Percentiles rank a stretch among this genome's conserved stretches.
Conservation (phyloP, 2,329 filamentous ascomycete species). For the Colletotrichum sp. region DNA sequence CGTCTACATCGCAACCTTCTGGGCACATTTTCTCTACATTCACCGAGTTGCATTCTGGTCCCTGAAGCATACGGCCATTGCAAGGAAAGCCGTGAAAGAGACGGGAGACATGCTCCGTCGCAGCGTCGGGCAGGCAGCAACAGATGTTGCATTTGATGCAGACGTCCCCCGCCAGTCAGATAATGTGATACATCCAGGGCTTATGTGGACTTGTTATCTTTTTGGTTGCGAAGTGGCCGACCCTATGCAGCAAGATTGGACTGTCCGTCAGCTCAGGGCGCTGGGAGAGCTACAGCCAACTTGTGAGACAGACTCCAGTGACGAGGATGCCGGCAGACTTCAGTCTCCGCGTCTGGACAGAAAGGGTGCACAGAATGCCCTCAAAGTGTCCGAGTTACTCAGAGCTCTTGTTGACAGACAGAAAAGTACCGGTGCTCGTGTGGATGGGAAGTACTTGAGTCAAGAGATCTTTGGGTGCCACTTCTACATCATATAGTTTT, state of each 20-base stretch:
- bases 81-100: background rate
- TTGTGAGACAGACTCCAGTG: background rate
- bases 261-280: background rate
- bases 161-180: background rate
- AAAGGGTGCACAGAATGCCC: background rate
- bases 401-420: background rate
- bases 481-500: background rate
- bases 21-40: background rate
- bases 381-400: background rate
- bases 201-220: background rate
- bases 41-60: background rate
- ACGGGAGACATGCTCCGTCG: background rate
- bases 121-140: background rate
- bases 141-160: background rate
- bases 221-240: background rate
- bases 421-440: background rate
- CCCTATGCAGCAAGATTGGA: background rate
- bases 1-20: background rate
- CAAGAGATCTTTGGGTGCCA: background rate
- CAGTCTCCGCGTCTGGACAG: background rate
- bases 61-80: background rate
- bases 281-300: background rate
- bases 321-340: background rate
- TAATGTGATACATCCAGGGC: background rate
- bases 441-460: background rate